A percentile compares a stretch with the other conserved stretches of the same genome.
phyloP scores from a whole-genome alignment of 2,329 filamentous ascomycete species.

The Rosellinia necatrix region DNA sequence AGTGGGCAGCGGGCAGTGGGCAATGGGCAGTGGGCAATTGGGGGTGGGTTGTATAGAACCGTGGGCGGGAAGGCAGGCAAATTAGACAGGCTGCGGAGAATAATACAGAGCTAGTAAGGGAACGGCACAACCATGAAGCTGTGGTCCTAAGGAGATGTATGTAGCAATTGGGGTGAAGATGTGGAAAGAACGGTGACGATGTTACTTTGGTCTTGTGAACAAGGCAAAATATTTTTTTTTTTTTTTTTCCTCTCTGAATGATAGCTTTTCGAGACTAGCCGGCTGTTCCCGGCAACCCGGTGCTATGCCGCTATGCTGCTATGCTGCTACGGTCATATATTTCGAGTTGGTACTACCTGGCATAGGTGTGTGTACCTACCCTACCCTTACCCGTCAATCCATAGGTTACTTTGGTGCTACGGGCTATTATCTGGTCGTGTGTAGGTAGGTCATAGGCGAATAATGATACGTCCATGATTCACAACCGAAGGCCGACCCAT shows the following conservation, averaged over 20 bases:
- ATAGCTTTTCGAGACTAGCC: constrained; percentile 26
- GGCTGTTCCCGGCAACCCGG: constrained; percentile 39
- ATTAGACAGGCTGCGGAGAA: constrained; percentile 29
- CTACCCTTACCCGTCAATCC: too few relatives aligned
- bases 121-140: constrained; percentile 35
- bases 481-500: background rate
- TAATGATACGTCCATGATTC: background rate
- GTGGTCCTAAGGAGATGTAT: constrained; percentile 13
- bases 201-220: constrained; percentile 13
- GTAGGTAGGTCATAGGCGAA: too few relatives aligned
- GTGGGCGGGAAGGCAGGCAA: constrained; percentile 34
- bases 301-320: constrained; percentile 29
- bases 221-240: constrained; percentile 32
- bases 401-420: too few relatives aligned
- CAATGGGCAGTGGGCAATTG: too few relatives aligned
- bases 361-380: too few relatives aligned
- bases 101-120: constrained; percentile 38
- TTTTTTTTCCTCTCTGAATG: constrained; percentile 24
- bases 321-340: too few relatives aligned
- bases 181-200: constrained; percentile 20
- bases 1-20: too few relatives aligned
- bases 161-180: constrained; percentile 13
- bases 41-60: too few relatives aligned
- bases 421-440: too few relatives aligned
- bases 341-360: too few relatives aligned